Conservation (phyloP, 2,329 filamentous ascomycete genomes). For the Penicillium sp. region DNA sequence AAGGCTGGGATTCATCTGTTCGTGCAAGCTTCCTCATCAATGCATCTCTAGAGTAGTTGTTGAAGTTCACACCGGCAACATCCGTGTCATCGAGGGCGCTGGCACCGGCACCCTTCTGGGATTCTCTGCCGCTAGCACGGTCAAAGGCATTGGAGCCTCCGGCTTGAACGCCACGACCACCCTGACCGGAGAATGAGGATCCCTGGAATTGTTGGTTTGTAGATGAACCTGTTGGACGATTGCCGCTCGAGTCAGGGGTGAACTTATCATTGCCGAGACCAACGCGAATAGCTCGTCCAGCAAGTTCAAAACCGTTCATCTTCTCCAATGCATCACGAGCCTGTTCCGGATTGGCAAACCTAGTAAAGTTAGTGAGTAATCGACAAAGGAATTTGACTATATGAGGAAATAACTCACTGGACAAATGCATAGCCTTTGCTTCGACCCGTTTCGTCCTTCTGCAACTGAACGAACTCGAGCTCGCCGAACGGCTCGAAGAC, state of each 20-base stretch:
- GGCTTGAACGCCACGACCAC: slow-evolving; percentile 78
- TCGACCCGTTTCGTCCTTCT: slow-evolving; percentile 87
- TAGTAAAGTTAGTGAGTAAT: slow-evolving; percentile 45
- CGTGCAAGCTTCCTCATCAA: slow-evolving; percentile 98
- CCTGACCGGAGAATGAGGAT: slow-evolving; percentile 85
- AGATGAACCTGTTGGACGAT: slow-evolving; percentile 75
- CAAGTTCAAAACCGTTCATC: slow-evolving; percentile 99
- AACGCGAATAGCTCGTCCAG: slow-evolving; percentile 94
- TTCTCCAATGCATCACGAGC: slow-evolving; percentile 94
- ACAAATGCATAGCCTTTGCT: slow-evolving; percentile 98
- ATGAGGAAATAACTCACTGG: slow-evolving; percentile 63
- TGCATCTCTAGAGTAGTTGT: slow-evolving; percentile 96
- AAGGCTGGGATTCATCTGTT: slow-evolving; percentile 72
- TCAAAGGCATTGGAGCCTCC: slow-evolving; percentile 76
- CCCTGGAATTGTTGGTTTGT: slow-evolving; percentile 70
- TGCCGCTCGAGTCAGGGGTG: slow-evolving; percentile 91
- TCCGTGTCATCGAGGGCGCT: slow-evolving; percentile 97
- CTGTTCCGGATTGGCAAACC: slow-evolving; percentile 83
- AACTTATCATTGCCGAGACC: slow-evolving; percentile 99
- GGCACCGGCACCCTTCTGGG: slow-evolving; percentile 81
- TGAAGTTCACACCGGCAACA: slow-evolving; percentile 98
- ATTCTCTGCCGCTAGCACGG: slow-evolving; percentile 80
- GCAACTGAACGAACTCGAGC: slow-evolving; percentile 93
- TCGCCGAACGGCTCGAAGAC: slow-evolving; percentile 98
- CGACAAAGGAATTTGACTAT: neutral